A percentile compares a stretch with the other conserved stretches of the same genome.
These are phyloP conservation scores for Knufia petricola DNA, from an alignment of 2,329 filamentous ascomycete genomes.

Conservation along the genomic window DNA sequence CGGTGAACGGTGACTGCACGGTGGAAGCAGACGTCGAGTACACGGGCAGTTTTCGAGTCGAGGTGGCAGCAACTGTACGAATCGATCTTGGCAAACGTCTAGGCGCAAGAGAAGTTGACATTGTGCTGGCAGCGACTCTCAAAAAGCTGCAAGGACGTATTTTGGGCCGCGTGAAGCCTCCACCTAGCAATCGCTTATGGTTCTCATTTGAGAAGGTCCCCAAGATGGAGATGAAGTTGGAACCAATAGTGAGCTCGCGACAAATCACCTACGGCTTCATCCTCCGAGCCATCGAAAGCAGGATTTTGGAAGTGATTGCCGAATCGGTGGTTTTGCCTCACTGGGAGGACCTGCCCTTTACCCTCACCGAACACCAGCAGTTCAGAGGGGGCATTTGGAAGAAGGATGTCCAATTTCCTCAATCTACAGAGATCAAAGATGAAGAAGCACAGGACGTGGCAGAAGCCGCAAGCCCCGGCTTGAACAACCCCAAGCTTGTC, in stretches of 20 bases:
- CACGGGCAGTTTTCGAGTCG: conserved; percentile 76
- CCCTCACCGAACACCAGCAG: conserved; percentile 64
- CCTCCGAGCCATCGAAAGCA: conserved; percentile 82
- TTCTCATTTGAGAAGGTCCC: conserved; percentile 89
- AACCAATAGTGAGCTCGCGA: conserved; percentile 87
- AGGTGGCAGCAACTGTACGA: conserved; percentile 84
- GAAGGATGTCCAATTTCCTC: conserved; percentile 26
- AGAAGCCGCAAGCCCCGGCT: conserved; percentile 16
- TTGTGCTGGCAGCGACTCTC: conserved; percentile 76
- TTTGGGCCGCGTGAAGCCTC: conserved; percentile 80
- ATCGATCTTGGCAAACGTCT: conserved; percentile 84
- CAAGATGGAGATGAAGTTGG: conserved; percentile 85
- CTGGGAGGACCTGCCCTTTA: conserved; percentile 93
- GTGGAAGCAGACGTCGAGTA: conserved; percentile 84
- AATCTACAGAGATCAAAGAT: conserved; percentile 24
- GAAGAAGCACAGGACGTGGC: conserved; percentile 26
- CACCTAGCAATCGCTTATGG: conserved; percentile 94
- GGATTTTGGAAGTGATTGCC: conserved; percentile 85
- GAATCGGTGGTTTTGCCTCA: conserved; percentile 88
- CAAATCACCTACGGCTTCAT: conserved; percentile 94
- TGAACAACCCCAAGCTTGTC: conserved; percentile 17
- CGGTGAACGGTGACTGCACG: conserved; percentile 79
- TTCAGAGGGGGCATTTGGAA: conserved; percentile 81
- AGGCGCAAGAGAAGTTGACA: conserved; percentile 79
- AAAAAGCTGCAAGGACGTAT: conserved; percentile 79